Evolutionary conservation across 1,284 basidiomycete genomes (phyloP).

Genomic region (Trichosporon sp.): DNA sequence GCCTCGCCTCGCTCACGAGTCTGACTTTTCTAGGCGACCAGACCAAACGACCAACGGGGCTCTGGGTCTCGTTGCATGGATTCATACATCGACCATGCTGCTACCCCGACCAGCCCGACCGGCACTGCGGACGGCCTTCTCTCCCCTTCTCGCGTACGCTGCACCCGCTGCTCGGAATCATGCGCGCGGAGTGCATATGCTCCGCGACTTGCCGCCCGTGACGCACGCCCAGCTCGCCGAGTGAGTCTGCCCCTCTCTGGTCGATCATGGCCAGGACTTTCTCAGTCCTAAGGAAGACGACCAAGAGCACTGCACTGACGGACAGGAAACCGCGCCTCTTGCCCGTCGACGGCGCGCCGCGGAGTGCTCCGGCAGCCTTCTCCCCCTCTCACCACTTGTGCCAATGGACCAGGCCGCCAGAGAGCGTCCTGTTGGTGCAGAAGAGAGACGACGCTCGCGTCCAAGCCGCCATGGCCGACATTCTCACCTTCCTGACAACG

Average conservation of each 20-base stretch:
- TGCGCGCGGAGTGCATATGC: constrained; percentile 20
- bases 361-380: neutral
- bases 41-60: no score
- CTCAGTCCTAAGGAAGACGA: no score
- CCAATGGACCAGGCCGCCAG: constrained; percentile 34
- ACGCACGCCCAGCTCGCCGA: constrained; percentile 14
- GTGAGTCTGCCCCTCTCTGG: no score
- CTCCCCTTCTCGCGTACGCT: neutral
- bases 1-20: no score
- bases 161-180: neutral
- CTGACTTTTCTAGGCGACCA: neutral
- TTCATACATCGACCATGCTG: neutral
- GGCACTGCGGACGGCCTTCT: neutral
- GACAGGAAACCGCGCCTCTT: constrained; percentile 12
- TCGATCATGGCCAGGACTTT: no score
- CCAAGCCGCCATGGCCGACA: constrained; percentile 43
- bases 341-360: neutral
- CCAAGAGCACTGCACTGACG: constrained; percentile 17
- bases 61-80: neutral
- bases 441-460: constrained; percentile 51
- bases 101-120: neutral
- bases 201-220: constrained; percentile 27
- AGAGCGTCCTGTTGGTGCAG: constrained; percentile 51
- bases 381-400: constrained; percentile 18
- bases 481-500: constrained; percentile 42